A percentile compares a stretch with the other conserved stretches of the same genome.
Evolutionary conservation across 257 asterid species (phyloP).

Genomic region (Lycium barbarum): DNA sequence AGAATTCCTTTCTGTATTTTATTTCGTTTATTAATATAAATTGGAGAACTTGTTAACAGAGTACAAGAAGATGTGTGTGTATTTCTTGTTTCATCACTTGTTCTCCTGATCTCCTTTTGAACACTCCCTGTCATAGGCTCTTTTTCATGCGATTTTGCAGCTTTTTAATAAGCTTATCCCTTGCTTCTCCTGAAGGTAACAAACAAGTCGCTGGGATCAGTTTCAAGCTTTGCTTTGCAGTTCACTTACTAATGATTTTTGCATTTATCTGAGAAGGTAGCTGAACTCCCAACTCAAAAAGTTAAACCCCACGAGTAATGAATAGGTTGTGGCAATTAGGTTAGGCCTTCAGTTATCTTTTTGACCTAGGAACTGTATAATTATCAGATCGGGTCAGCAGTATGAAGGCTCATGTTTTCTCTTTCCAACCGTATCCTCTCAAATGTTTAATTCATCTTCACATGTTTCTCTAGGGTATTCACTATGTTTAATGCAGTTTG

Average conservation of each 20-base stretch:
- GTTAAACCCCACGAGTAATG: not conserved
- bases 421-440: not conserved
- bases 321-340: not conserved
- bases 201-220: slow-evolving; percentile 1
- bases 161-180: not conserved
- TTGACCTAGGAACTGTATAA: not conserved
- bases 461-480: not conserved
- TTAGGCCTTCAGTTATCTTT: not conserved
- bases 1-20: not conserved
- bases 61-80: not conserved
- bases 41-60: not conserved
- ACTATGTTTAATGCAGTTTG: no score
- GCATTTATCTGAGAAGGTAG: slow-evolving; percentile 29
- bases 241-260: slow-evolving; percentile 25
- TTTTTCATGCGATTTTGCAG: slow-evolving; percentile 1
- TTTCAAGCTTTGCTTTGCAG: slow-evolving; percentile 23
- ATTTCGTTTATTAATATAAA: not conserved
- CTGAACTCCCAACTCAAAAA: not conserved
- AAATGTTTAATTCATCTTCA: not conserved
- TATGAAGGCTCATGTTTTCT: not conserved
- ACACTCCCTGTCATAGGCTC: not conserved
- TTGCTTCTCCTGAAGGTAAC: slow-evolving; percentile 28
- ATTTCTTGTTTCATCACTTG: slow-evolving; percentile 25
- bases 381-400: not conserved
- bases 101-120: not conserved